These are phyloP conservation scores for Combretum micranthum DNA, from an alignment of 345 rosid species.

Conservation along the genomic window DNA sequence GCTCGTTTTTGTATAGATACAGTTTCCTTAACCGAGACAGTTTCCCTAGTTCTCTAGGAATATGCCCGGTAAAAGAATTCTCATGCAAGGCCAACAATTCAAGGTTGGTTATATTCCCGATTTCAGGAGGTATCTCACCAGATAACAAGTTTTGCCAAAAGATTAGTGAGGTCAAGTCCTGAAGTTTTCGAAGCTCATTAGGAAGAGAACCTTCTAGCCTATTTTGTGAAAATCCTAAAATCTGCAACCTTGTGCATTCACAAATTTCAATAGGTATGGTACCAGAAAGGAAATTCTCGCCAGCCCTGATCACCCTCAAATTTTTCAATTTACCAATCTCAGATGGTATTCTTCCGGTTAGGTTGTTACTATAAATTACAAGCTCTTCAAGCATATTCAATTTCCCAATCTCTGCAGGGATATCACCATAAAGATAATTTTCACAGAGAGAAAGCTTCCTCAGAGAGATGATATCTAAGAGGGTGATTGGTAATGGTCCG, in stretches of 20 bases:
- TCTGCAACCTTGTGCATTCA: conserved; percentile 55
- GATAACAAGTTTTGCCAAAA: conserved; percentile 66
- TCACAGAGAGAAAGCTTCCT: conserved; percentile 43
- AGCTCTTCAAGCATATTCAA: conserved; percentile 50
- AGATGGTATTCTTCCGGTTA: conserved; percentile 58
- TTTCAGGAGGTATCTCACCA: conserved; percentile 51
- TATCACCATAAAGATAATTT: conserved; percentile 45
- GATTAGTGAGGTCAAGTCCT: conserved; percentile 50
- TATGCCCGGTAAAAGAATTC: conserved; percentile 48
- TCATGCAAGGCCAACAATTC: conserved; percentile 69
- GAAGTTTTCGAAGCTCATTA: conserved; percentile 45
- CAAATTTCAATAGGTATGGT: conserved; percentile 62
- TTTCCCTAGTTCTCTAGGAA: conserved; percentile 57
- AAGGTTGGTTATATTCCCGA: conserved; percentile 55
- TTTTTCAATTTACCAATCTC: conserved; percentile 42
- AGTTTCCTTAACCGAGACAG: conserved; percentile 41
- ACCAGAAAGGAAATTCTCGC: conserved; percentile 58
- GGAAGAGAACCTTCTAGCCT: conserved; percentile 65
- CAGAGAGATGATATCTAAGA: conserved; percentile 39
- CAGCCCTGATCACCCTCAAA: conserved; percentile 58
- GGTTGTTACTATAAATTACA: conserved; percentile 61
- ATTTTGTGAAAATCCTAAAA: conserved; percentile 79
- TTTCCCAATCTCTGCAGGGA: conserved; percentile 49
- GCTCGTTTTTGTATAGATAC: conserved; percentile 58
- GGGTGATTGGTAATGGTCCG: conserved; percentile 48